Conservation (phyloP, 352 stramenopile genomes). For the Globisporangium cystogenes region DNA sequence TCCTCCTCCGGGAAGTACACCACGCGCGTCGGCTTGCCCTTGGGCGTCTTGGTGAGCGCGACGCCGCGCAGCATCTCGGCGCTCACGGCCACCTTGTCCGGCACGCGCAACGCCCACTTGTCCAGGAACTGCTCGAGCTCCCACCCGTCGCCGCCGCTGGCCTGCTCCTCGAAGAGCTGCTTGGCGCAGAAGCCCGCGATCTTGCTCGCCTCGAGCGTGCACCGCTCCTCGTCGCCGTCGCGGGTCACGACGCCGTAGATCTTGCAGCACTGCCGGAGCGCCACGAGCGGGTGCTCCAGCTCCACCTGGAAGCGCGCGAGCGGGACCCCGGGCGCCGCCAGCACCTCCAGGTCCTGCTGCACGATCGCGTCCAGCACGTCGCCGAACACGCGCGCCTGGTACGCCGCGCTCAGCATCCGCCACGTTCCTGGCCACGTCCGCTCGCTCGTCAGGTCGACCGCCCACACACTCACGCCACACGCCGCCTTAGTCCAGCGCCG, state of each 20-base stretch:
- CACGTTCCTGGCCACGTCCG: slow-evolving; percentile 40
- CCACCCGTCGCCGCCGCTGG: slow-evolving; percentile 33
- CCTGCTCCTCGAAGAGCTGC: slow-evolving; percentile 65
- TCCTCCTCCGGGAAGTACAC: slow-evolving; percentile 65
- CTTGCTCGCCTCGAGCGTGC: slow-evolving; percentile 48
- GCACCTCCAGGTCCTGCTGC: slow-evolving; percentile 63
- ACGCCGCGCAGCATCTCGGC: slow-evolving; percentile 65
- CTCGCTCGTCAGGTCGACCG: neutral
- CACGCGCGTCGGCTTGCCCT: slow-evolving; percentile 36
- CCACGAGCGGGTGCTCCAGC: slow-evolving; percentile 36
- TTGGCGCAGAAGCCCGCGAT: slow-evolving; percentile 69
- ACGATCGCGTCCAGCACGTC: slow-evolving; percentile 72
- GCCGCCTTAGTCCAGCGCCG: too few relatives aligned
- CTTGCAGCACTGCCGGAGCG: slow-evolving; percentile 65
- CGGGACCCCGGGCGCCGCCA: slow-evolving; percentile 29
- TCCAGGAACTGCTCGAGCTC: slow-evolving; percentile 66
- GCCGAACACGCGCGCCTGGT: slow-evolving; percentile 54
- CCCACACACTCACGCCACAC: too few relatives aligned
- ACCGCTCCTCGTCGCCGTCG: slow-evolving; percentile 21
- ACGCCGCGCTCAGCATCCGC: slow-evolving; percentile 50
- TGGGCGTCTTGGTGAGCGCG: slow-evolving; percentile 40
- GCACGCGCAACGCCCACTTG: slow-evolving; percentile 77
- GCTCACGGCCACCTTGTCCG: slow-evolving; percentile 49
- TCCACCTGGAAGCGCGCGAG: slow-evolving; percentile 31
- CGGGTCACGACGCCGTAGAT: slow-evolving; percentile 40